Conservation (phyloP, 1,284 basidiomycete species). For the Vanrija humicola region DNA sequence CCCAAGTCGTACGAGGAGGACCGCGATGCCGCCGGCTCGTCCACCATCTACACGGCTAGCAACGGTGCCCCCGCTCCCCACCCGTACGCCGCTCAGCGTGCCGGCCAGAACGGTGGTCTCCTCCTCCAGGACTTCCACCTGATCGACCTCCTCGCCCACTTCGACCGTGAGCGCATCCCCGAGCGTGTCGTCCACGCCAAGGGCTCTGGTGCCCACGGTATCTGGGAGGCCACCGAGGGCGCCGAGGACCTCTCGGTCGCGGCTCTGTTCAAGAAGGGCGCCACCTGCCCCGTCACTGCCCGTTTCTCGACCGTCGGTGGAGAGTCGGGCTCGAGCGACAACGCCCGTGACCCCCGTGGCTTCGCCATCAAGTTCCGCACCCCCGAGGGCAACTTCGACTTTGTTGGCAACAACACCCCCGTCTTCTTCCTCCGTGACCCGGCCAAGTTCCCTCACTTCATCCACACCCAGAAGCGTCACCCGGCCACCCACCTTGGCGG, state of each 20-base stretch:
- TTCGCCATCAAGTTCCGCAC: constrained; percentile 89
- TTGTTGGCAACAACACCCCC: constrained; percentile 84
- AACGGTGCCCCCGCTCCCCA: constrained; percentile 67
- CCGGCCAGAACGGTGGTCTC: constrained; percentile 71
- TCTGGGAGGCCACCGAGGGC: constrained; percentile 79
- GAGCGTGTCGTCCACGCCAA: constrained; percentile 70
- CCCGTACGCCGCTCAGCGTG: constrained; percentile 65
- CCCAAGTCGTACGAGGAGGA: constrained; percentile 8
- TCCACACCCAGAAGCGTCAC: constrained; percentile 84
- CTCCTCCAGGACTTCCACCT: constrained; percentile 67
- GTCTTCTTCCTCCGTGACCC: constrained; percentile 72
- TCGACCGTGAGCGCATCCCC: constrained; percentile 89
- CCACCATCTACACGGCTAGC: constrained; percentile 68
- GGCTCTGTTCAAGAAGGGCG: constrained; percentile 68
- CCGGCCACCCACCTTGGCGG: constrained; percentile 51
- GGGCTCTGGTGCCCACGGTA: constrained; percentile 78
- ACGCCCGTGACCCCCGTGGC: constrained; percentile 80
- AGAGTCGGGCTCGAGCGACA: constrained; percentile 81
- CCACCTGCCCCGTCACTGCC: constrained; percentile 54
- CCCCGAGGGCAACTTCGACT: constrained; percentile 83
- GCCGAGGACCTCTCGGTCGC: constrained; percentile 75
- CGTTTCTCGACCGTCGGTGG: constrained; percentile 57
- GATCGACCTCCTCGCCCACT: constrained; percentile 72
- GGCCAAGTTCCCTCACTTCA: constrained; percentile 68
- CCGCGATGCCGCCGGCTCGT: constrained; percentile 1